Evolutionary conservation across 345 rosid species (phyloP).

Genomic region (Firmiana major): DNA sequence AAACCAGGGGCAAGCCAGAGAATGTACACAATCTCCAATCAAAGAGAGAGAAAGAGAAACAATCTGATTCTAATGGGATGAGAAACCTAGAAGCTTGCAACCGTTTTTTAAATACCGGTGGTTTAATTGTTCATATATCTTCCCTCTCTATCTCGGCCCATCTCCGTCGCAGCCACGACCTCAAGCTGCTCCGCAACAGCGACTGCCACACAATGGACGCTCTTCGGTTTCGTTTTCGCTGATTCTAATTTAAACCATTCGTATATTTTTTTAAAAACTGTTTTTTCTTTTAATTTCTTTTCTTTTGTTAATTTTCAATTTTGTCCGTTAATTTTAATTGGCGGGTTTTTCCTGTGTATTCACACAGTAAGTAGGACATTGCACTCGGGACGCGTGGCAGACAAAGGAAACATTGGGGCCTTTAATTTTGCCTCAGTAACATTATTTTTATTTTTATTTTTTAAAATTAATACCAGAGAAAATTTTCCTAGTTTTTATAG

Average conservation of each 20-base stretch:
- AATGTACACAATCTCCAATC: neutral
- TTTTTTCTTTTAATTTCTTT: neutral
- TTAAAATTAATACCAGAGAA: too few species aligned
- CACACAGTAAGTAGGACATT: neutral
- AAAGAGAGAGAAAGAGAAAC: neutral
- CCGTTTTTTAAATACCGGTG: neutral
- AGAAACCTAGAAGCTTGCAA: neutral
- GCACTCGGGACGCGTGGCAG: neutral
- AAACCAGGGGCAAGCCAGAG: neutral
- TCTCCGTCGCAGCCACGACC: slow-evolving; percentile 8
- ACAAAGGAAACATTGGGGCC: neutral
- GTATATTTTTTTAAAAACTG: neutral
- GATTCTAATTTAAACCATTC: neutral
- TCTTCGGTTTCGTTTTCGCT: neutral
- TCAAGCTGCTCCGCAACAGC: neutral
- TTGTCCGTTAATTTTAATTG: slow-evolving; percentile 10
- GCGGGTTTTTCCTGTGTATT: neutral
- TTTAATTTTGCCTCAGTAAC: neutral
- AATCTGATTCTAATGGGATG: neutral
- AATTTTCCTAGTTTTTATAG: too few species aligned
- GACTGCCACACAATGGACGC: neutral
- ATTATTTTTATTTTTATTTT: too few species aligned
- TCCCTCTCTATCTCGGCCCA: neutral
- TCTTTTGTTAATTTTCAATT: neutral
- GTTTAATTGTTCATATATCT: neutral